A percentile compares a stretch with the other conserved stretches of the same genome.
phyloP scores from a whole-genome alignment of 306 rosid species.

The Dryas alaskensis region DNA sequence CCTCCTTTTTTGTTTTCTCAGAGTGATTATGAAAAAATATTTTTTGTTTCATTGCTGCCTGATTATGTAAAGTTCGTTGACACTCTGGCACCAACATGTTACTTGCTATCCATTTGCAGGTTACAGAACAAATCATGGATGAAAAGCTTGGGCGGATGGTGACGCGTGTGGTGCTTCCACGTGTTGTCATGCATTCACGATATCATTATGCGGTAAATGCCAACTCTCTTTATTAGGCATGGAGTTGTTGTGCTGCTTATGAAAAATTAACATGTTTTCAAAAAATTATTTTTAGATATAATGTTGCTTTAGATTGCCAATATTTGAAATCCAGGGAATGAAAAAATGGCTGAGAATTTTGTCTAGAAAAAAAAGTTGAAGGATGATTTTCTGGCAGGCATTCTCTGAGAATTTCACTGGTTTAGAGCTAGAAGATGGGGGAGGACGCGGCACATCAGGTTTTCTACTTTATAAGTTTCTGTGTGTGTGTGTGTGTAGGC shows the following conservation, averaged over 20 bases:
- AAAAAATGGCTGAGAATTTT: constrained; percentile 17
- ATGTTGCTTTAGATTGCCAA: neutral
- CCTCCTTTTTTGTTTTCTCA: neutral
- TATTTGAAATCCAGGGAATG: constrained; percentile 14
- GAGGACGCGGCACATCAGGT: constrained; percentile 99
- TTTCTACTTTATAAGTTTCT: neutral
- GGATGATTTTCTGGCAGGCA: constrained; percentile 53
- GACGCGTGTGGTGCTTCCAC: constrained; percentile 96
- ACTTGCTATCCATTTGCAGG: constrained; percentile 44
- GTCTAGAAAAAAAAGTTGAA: constrained; percentile 13
- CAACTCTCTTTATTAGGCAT: neutral
- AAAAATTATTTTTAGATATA: neutral
- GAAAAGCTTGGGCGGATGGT: constrained; percentile 88
- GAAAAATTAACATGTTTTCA: neutral
- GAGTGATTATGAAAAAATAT: neutral
- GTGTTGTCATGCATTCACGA: constrained; percentile 93
- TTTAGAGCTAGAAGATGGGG: constrained; percentile 98
- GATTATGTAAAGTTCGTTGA: neutral
- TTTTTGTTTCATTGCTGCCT: neutral
- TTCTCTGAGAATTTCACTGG: constrained; percentile 88
- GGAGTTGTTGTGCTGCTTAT: neutral
- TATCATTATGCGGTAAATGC: constrained; percentile 78
- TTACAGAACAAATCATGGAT: constrained; percentile 86
- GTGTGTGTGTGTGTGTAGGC: neutral
- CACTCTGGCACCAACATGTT: constrained; percentile 22